Conservation (phyloP, 2,329 filamentous ascomycete genomes). For the Paecilomyces sp. region DNA sequence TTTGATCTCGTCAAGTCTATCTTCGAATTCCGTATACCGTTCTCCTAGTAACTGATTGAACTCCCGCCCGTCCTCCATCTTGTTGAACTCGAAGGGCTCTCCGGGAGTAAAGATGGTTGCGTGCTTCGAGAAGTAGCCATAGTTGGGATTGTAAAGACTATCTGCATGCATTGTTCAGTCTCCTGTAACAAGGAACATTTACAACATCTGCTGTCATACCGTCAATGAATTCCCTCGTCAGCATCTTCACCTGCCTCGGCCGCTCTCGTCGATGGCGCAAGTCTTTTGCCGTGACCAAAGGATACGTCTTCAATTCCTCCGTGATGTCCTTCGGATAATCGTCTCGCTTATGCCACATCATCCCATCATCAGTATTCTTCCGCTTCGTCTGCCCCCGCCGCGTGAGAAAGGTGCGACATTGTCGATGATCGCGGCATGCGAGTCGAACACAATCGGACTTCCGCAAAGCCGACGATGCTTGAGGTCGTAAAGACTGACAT, state of each 20-base stretch:
- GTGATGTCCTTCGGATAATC: slow-evolving; percentile 68
- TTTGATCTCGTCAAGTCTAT: slow-evolving; percentile 66
- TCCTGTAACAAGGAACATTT: background rate
- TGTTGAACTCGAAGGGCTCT: slow-evolving; percentile 80
- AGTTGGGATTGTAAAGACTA: slow-evolving; percentile 87
- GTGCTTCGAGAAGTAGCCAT: slow-evolving; percentile 94
- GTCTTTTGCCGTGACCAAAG: slow-evolving; percentile 75
- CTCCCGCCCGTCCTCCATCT: slow-evolving; percentile 72
- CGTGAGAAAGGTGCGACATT: slow-evolving; percentile 30
- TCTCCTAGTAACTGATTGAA: slow-evolving; percentile 72
- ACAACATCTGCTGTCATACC: slow-evolving; percentile 43
- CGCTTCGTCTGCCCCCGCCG: slow-evolving; percentile 27
- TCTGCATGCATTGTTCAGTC: slow-evolving; percentile 47
- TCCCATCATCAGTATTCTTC: slow-evolving; percentile 48
- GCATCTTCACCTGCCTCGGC: slow-evolving; percentile 87
- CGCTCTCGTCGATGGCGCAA: slow-evolving; percentile 66
- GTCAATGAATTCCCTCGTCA: slow-evolving; percentile 95
- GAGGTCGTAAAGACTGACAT: slow-evolving; percentile 45
- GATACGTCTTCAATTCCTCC: slow-evolving; percentile 74
- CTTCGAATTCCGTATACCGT: slow-evolving; percentile 86
- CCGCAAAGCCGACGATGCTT: slow-evolving; percentile 25
- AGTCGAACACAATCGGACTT: slow-evolving; percentile 12
- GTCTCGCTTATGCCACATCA: slow-evolving; percentile 79
- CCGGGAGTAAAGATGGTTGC: slow-evolving; percentile 93
- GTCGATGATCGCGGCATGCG: slow-evolving; percentile 17